Evolutionary conservation across 2,329 filamentous ascomycete genomes (phyloP), one percentile per base, ranked within the genome.

Genomic region (Trichophyton equinum): DNA sequence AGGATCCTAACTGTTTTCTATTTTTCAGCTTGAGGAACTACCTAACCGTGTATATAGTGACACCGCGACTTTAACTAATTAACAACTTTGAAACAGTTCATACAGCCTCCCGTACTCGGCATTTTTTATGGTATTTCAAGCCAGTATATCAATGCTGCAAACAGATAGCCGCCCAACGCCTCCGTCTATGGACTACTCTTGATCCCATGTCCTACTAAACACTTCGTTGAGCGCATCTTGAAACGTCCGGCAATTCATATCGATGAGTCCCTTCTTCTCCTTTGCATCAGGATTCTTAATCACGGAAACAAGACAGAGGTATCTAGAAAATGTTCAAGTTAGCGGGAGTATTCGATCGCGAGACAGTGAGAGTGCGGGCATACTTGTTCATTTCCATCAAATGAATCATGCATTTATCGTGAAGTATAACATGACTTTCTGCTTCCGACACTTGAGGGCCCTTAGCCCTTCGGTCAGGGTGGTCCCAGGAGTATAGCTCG

Each of bases 401-500:
- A 65, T 86, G 85, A n/a, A 86, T 78, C 83, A 73, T 83, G 70
- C 72, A 83, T 72, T 67, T 81, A 74, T 82, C 79, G 68, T 85
- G 82, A 69, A 85, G 77, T 1, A 81, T 82, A 55, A 86, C 82
- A 62, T 84, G 76, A 64, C 82, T 85, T 69, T 86, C 84, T 1
- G 82, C 81, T 64, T 82, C 81, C 57, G 79, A 78, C 55, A 75
- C 75, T 66, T 78, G 76, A 5, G 75, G 73, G 0, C 75, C 76
- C 57, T 73, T 72, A 3, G 72, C 67, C 58, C 73, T 73, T 61
- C 73, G 74, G 59, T 69, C 70, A 57, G 69, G 73, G 38, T 81
- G 75, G 64, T 82, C 79, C 81, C 81, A 97, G 53, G 91, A 92
- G 71, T 96, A 99, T 44, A 99, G 87, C 71, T 97, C 92, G 30